These are phyloP conservation scores for Hypomontagnella monticulosa DNA, from an alignment of 495 filamentous ascomycete species.

Conservation along the genomic window DNA sequence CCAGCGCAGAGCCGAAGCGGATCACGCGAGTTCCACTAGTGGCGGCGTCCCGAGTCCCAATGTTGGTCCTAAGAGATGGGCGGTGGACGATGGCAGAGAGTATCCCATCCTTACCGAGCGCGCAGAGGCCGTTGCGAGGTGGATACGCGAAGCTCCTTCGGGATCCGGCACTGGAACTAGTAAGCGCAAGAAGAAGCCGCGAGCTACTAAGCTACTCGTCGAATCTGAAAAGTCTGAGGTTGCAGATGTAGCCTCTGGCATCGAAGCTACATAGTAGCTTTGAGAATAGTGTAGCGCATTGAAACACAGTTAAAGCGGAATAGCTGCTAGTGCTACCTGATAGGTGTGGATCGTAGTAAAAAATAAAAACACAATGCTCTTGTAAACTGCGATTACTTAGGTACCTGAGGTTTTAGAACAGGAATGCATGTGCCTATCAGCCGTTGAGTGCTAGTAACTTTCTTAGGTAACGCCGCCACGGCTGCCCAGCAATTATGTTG, in stretches of 20 bases:
- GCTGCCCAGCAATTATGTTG: not conserved
- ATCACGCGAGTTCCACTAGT: slow-evolving; percentile 34
- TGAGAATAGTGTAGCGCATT: not conserved
- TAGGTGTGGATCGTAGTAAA: slow-evolving; percentile 14
- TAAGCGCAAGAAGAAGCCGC: slow-evolving; percentile 56
- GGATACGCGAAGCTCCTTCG: slow-evolving; percentile 72
- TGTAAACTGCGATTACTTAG: too few relatives aligned
- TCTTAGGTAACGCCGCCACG: not conserved
- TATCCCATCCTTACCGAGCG: slow-evolving; percentile 75
- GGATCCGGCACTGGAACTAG: slow-evolving; percentile 45
- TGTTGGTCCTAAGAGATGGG: slow-evolving; percentile 66
- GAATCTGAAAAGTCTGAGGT: slow-evolving; percentile 25
- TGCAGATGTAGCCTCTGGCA: not conserved
- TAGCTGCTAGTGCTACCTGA: slow-evolving; percentile 3
- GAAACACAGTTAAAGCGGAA: slow-evolving; percentile 5
- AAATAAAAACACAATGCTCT: slow-evolving; percentile 4
- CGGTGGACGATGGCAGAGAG: slow-evolving; percentile 71
- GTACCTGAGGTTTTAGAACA: too few relatives aligned
- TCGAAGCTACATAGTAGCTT: not conserved
- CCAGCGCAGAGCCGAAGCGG: slow-evolving; percentile 61
- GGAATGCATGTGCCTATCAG: not conserved
- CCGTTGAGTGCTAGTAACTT: not conserved
- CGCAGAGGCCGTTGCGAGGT: slow-evolving; percentile 71
- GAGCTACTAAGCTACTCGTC: slow-evolving; percentile 37
- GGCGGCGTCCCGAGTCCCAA: slow-evolving; percentile 38